phyloP scores from a whole-genome alignment of 768 basidiomycete species.

The Boletus edulis region DNA sequence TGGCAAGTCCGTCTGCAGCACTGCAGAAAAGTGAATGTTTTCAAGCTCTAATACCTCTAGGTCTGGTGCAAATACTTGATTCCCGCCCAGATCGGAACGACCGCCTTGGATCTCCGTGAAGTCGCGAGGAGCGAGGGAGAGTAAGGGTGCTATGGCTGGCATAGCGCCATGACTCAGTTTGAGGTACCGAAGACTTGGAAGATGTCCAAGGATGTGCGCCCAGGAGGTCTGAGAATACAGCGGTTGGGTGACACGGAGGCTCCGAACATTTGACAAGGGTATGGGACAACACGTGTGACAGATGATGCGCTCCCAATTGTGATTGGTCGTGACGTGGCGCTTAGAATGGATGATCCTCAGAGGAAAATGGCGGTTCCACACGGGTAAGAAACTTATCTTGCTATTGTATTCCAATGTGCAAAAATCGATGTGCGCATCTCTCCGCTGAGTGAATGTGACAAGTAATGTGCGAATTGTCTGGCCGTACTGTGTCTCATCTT shows the following conservation, averaged over 20 bases:
- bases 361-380: neutral
- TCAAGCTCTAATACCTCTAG: too few relatives aligned
- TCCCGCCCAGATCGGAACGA: too few relatives aligned
- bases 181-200: neutral
- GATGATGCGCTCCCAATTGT: neutral
- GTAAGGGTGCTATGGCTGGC: neutral
- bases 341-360: neutral
- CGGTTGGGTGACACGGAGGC: neutral
- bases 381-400: too few relatives aligned
- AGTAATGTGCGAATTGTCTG: neutral
- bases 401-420: neutral
- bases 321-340: too few relatives aligned
- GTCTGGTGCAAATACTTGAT: neutral
- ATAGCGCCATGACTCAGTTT: neutral
- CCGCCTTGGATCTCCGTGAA: neutral
- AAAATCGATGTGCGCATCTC: neutral
- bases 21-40: too few relatives aligned
- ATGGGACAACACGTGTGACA: neutral
- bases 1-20: too few relatives aligned
- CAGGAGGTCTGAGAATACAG: neutral
- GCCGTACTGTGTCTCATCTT: neutral
- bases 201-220: neutral
- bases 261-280: neutral
- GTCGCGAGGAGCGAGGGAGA: neutral
- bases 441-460: neutral